Evolutionary conservation across 1,139 yeast genomes (phyloP).

Genomic region (Pichia sp.): DNA sequence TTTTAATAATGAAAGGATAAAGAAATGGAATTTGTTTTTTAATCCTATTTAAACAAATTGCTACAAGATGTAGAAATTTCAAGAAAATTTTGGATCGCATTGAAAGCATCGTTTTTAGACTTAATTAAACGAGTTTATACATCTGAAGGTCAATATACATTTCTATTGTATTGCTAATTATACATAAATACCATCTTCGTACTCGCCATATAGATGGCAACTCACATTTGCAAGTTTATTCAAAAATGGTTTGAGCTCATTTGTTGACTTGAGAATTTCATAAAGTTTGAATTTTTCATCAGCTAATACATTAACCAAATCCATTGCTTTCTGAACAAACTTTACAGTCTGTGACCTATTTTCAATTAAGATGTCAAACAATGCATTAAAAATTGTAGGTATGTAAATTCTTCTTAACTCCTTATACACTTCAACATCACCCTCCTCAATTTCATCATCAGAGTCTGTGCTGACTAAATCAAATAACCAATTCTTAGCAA

Average conservation of each 20-base stretch:
- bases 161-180: slow-evolving; percentile 7
- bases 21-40: too few relatives aligned
- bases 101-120: too few relatives aligned
- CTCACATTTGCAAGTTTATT: slow-evolving; percentile 45
- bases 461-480: slow-evolving; percentile 18
- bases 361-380: slow-evolving; percentile 36
- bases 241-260: slow-evolving; percentile 59
- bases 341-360: slow-evolving; percentile 27
- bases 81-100: too few relatives aligned
- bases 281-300: slow-evolving; percentile 43
- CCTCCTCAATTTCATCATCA: slow-evolving; percentile 13
- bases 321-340: slow-evolving; percentile 45
- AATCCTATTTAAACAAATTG: too few relatives aligned
- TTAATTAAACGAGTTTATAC: too few relatives aligned
- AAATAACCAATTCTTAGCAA: slow-evolving; percentile 21
- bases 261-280: slow-evolving; percentile 48
- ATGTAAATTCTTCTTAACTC: slow-evolving; percentile 61
- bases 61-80: too few relatives aligned
- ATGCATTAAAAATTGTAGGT: slow-evolving; percentile 64
- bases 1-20: too few relatives aligned
- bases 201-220: slow-evolving; percentile 28
- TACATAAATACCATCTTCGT: slow-evolving; percentile 33
- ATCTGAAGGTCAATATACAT: neutral
- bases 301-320: slow-evolving; percentile 50
- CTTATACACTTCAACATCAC: slow-evolving; percentile 27